These are phyloP conservation scores for Xeromyces bisporus DNA, from an alignment of 495 filamentous ascomycete genomes.

Conservation along the genomic window DNA sequence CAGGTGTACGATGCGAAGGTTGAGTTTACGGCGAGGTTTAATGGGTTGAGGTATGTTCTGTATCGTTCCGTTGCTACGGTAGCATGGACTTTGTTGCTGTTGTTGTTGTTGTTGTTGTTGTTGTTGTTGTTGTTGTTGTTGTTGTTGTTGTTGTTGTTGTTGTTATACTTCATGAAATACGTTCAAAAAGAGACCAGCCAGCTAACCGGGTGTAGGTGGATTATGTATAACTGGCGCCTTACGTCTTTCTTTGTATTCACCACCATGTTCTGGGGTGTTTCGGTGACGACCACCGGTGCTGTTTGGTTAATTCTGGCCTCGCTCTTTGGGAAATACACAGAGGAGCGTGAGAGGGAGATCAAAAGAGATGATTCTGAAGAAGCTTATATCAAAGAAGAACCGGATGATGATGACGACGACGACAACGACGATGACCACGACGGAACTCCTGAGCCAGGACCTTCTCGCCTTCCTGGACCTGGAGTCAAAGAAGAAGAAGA, in stretches of 20 bases:
- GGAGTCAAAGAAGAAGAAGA: slow-evolving; percentile 13
- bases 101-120: too few relatives aligned
- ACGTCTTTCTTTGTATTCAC: slow-evolving; percentile 50
- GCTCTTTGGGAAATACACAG: slow-evolving; percentile 10
- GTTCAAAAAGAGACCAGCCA: too few relatives aligned
- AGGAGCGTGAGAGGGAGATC: slow-evolving; percentile 8
- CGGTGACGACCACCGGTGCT: slow-evolving; percentile 41
- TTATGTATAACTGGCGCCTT: slow-evolving; percentile 69
- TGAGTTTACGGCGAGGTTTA: slow-evolving; percentile 51
- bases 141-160: not conserved
- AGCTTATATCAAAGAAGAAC: slow-evolving; percentile 15
- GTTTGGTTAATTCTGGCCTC: slow-evolving; percentile 38
- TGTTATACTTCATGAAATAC: not conserved
- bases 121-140: too few relatives aligned
- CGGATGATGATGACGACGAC: slow-evolving; percentile 6
- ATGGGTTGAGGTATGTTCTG: slow-evolving; percentile 41
- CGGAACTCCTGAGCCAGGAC: slow-evolving; percentile 4
- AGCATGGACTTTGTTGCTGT: too few relatives aligned
- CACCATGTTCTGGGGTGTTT: slow-evolving; percentile 53
- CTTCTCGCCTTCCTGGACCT: slow-evolving; percentile 1
- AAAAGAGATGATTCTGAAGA: slow-evolving; percentile 13
- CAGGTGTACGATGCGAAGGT: slow-evolving; percentile 59
- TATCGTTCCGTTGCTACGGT: not conserved
- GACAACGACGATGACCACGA: too few relatives aligned
- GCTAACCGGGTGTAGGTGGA: slow-evolving; percentile 35